Evolutionary conservation across 441 rosid genomes (phyloP).

Genomic region (Gossypium schwendimanii): DNA sequence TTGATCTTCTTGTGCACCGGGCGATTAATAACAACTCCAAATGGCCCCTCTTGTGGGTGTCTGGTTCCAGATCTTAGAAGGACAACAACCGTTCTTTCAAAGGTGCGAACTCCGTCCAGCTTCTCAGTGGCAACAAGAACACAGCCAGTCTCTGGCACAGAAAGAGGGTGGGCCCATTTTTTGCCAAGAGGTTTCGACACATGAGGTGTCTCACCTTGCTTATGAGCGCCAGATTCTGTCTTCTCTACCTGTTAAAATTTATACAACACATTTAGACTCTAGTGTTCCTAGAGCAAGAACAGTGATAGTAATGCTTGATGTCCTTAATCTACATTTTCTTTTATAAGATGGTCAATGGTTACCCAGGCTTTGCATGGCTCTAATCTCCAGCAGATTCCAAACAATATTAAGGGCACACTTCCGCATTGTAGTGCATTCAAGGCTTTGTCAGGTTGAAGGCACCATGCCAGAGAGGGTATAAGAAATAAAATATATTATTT

Average conservation of each 20-base stretch:
- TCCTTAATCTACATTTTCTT: background rate
- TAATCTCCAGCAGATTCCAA: background rate
- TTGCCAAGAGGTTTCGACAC: constrained; percentile 46
- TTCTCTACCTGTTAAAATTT: constrained; percentile 49
- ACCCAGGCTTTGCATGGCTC: background rate
- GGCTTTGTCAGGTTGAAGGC: background rate
- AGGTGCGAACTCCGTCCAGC: constrained; percentile 71
- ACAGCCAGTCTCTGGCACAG: constrained; percentile 83
- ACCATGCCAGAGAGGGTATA: background rate
- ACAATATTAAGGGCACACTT: background rate
- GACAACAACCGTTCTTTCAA: constrained; percentile 80
- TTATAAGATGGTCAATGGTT: background rate
- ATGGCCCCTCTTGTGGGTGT: constrained; percentile 81
- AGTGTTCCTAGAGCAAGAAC: background rate
- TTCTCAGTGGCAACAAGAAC: constrained; percentile 92
- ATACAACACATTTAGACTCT: background rate
- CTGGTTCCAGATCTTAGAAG: constrained; percentile 78
- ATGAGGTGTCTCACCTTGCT: constrained; percentile 29
- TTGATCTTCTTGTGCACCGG: constrained; percentile 75
- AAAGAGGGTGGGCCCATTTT: constrained; percentile 95
- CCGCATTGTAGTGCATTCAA: background rate
- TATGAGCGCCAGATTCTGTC: constrained; percentile 40
- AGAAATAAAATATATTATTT: background rate
- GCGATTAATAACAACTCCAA: constrained; percentile 81
- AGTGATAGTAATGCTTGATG: background rate